These are phyloP conservation scores for Thyridium curvatum DNA, from an alignment of 2,329 filamentous ascomycete species.

Conservation along the genomic window DNA sequence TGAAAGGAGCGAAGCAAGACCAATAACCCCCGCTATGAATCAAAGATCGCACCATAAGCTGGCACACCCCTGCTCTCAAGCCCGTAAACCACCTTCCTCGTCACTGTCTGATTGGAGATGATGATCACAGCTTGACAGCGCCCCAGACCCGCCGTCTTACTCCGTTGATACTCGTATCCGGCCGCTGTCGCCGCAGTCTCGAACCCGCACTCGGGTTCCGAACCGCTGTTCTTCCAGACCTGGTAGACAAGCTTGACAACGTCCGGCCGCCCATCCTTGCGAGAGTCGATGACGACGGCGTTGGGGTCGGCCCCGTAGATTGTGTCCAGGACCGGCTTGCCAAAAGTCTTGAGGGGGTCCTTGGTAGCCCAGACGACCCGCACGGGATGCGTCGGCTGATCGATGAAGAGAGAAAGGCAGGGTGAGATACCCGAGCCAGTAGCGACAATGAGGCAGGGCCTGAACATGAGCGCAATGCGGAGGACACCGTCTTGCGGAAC, in stretches of 20 bases:
- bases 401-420: conserved; percentile 50
- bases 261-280: conserved; percentile 7
- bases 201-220: background rate
- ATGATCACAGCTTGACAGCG: conserved; percentile 15
- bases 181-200: too few species aligned
- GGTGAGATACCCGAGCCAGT: conserved; percentile 61
- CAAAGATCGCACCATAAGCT: conserved; percentile 26
- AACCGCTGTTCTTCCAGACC: conserved; percentile 6
- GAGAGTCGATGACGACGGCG: conserved; percentile 10
- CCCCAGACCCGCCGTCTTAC: too few species aligned
- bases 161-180: too few species aligned
- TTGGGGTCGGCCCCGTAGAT: conserved; percentile 9
- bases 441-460: conserved; percentile 49
- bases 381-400: conserved; percentile 24
- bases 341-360: conserved; percentile 24
- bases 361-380: conserved; percentile 27
- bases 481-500: conserved; percentile 53
- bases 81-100: conserved; percentile 21
- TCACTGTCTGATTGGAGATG: conserved; percentile 25
- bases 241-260: conserved; percentile 7
- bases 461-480: conserved; percentile 50
- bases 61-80: conserved; percentile 23
- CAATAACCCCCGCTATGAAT: conserved; percentile 7
- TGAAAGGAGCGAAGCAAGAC: too few species aligned
- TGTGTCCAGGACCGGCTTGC: conserved; percentile 22